Evolutionary conservation across 371 early-diverging fungal genomes (phyloP), one percentile per base, ranked within the genome.

Genomic region (Mucor saturninus): DNA sequence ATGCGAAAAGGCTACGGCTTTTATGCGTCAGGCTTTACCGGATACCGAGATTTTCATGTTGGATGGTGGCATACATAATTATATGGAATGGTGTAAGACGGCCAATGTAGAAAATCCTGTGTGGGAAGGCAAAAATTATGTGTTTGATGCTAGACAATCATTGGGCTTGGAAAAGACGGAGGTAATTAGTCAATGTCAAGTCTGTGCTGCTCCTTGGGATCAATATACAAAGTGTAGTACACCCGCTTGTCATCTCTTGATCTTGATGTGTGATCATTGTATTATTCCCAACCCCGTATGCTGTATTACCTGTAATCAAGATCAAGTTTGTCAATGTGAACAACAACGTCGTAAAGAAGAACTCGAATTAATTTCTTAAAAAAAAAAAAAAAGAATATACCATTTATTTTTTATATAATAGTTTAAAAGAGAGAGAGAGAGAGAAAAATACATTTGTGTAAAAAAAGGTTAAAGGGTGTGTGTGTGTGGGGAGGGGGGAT

Each of bases 51-150:
- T 89, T 10, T 67, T 73, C 40, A 89, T 88, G 89, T 68, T 91
- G n/a, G 87, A 91, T 9, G 91, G 91, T 13, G 91, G 91, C 1
- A 89, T 91, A 30, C 90, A 91, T 58, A 87, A 88, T 52, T 91
- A 91, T 51, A 58, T 91, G 13, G 86, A 89, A 63, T 91, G 91
- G 91, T 76, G 81, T 74, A 71, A 77, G 49, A 39, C 43, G 2
- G 14, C 28, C 2, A 39, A 56, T 11, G 13, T 49, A 53, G 35
- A 57, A 54, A 15, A 38, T 4, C 59, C 69, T 2, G 64, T 87
- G 2, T 89, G 88, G 83, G 71, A 77, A 31, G 91, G 91, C 14
- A 80, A 78, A 38, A 91, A 89, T 61, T 91, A 91, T 64, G 86
- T 91, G 2, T 91, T 91, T 72, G 91, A 91, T 61, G 89, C 90